Base-by-base conservation (phyloP, 2,329 filamentous ascomycete genomes). In the Fusarium caatingaense region DNA sequence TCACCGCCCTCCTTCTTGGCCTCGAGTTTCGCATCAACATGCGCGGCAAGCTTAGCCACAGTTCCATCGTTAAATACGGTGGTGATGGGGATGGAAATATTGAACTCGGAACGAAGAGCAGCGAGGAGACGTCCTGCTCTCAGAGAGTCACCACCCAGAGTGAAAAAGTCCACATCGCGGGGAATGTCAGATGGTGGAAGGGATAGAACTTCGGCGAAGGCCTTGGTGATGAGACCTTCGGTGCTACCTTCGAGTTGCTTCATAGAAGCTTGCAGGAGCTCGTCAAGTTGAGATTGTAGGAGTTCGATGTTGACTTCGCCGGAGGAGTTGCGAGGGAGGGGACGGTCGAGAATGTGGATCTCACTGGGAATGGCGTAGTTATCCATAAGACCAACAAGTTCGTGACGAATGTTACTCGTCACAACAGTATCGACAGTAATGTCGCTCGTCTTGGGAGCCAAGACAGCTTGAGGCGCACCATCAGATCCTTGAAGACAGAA, bases 1-100 rank as follows among this genome's bases (percentile, higher is more conserved):
- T 45, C 42, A 0, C 23, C 18, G 2, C 28, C 42, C 2, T 40
- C 16, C 0, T 27, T 27, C 60, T 64, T 64, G 0, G 23, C n/a
- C 4, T 45, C 28, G 0, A 64, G 27, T 23, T 48, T 55, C 15
- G 7, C 44, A 12, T 64, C 60, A 0, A 64, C 48, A 2, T 42
- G 32, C 0, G 20, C 7, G 0, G 60, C 60, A 1, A 64, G 61
- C 0, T 42, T 34, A 0, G 21, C 20, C 1, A 57, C 23, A 1
- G 59, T 64, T 0, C 60, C 60, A 1, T 37, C 59, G 2, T 64
- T 64, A 3, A 64, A 64, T 2, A 64, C 15, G 15, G 45, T 12
- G 3, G 60, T 64, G 18, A 64, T 64, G 6, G 60, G 60, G 0
- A 64, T 37, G 1, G 30, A 32, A 4, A 64, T 27, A 7, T 13